These are phyloP conservation scores for Apiotrichum sp. DNA, from an alignment of 1,284 basidiomycete species.

Conservation along the genomic window DNA sequence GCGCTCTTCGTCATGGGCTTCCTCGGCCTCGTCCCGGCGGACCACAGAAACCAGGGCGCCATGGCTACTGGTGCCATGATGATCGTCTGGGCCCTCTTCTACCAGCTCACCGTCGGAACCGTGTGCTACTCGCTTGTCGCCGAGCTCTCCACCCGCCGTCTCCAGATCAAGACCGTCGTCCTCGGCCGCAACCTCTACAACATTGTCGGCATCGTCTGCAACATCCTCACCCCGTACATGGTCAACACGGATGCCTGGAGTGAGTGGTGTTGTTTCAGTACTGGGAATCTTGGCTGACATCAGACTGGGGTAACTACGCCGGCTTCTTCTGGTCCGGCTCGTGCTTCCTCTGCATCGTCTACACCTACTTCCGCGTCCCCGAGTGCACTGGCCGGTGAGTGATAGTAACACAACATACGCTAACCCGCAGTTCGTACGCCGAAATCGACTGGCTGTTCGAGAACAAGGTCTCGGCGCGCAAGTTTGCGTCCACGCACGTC, in stretches of 20 bases:
- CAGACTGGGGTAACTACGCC: constrained; percentile 38
- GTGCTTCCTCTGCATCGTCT: constrained; percentile 36
- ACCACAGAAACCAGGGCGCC: constrained; percentile 20
- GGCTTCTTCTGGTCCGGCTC: constrained; percentile 29
- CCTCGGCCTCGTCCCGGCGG: constrained; percentile 44
- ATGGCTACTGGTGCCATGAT: constrained; percentile 49
- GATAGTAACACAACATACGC: constrained; percentile 17
- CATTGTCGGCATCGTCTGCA: constrained; percentile 46
- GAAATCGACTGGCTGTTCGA: constrained; percentile 48
- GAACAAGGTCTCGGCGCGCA: constrained; percentile 23
- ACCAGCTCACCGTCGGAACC: constrained; percentile 43
- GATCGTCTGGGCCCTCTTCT: constrained; percentile 46
- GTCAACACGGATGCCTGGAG: constrained; percentile 48
- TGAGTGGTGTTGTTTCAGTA: background rate
- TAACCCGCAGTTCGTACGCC: constrained; percentile 34
- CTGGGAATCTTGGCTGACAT: background rate
- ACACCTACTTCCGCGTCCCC: constrained; percentile 30
- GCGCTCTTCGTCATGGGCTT: constrained; percentile 48
- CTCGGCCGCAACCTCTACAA: constrained; percentile 48
- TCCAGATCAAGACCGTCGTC: constrained; percentile 53
- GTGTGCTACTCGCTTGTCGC: constrained; percentile 46
- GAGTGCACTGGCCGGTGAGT: constrained; percentile 37
- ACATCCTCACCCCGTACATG: constrained; percentile 48
- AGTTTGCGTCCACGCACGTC: constrained; percentile 25
- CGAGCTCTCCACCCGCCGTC: constrained; percentile 49